Percentiles rank a stretch among this genome's conserved stretches.
These are phyloP conservation scores for Candida ficus DNA, from an alignment of 805 yeast genomes.

Conservation along the genomic window DNA sequence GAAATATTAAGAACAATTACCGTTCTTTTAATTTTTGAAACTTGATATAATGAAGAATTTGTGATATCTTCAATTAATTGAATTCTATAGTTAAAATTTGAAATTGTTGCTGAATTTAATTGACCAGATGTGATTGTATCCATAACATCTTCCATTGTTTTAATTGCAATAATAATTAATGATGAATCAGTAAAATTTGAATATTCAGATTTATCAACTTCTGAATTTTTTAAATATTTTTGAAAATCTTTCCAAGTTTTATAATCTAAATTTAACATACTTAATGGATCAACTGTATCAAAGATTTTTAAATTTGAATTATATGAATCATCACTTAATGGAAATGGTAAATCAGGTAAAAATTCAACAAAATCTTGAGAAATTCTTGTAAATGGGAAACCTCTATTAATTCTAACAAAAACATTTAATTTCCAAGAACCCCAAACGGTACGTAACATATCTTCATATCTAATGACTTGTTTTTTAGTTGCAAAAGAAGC, in stretches of 20 bases:
- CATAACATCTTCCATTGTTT: constrained; percentile 31
- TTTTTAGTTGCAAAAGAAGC: constrained; percentile 26
- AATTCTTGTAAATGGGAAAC: constrained; percentile 28
- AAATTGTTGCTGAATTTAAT: constrained; percentile 22
- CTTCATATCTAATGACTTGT: constrained; percentile 31
- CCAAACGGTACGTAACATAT: constrained; percentile 33
- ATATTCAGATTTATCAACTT: constrained; percentile 3
- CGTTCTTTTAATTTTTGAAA: constrained; percentile 22
- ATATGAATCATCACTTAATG: constrained; percentile 22
- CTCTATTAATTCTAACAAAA: constrained; percentile 30
- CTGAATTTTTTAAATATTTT: constrained; percentile 11
- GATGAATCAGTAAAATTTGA: constrained; percentile 24
- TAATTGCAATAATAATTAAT: constrained; percentile 26
- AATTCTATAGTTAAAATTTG: constrained; percentile 24
- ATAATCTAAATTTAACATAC: constrained; percentile 11
- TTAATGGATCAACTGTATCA: constrained; percentile 12
- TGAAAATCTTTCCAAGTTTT: constrained; percentile 17
- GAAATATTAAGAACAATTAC: constrained; percentile 33
- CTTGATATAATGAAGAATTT: constrained; percentile 16
- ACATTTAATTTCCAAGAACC: constrained; percentile 32
- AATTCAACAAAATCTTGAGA: constrained; percentile 22
- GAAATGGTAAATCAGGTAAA: constrained; percentile 31
- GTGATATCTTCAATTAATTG: constrained; percentile 18
- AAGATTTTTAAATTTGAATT: constrained; percentile 20
- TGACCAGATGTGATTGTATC: constrained; percentile 26